Conservation (phyloP, 495 filamentous ascomycete species). For the Talaromyces proteolyticus region DNA sequence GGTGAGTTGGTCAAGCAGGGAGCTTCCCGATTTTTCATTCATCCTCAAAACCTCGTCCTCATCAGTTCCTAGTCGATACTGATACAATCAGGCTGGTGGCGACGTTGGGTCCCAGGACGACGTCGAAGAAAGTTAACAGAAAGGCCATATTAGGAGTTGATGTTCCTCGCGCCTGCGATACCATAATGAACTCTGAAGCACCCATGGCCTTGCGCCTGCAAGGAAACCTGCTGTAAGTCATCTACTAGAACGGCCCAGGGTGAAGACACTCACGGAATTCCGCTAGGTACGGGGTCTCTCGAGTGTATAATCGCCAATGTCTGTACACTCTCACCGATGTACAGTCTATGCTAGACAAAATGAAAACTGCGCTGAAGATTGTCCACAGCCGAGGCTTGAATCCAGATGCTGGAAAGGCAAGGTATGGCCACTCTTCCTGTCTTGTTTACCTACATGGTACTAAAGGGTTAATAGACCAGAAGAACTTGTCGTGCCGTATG, state of each 20-base stretch:
- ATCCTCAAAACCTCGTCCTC: neutral
- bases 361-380: slow-evolving; percentile 57
- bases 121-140: slow-evolving; percentile 68
- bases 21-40: neutral
- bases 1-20: slow-evolving; percentile 47
- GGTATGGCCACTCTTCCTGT: slow-evolving; percentile 38
- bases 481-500: slow-evolving; percentile 73
- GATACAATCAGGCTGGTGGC: slow-evolving; percentile 69
- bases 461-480: slow-evolving; percentile 51
- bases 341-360: slow-evolving; percentile 66
- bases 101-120: slow-evolving; percentile 72
- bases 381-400: slow-evolving; percentile 57
- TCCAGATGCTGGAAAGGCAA: slow-evolving; percentile 62
- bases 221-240: slow-evolving; percentile 69
- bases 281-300: slow-evolving; percentile 68
- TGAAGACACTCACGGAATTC: neutral
- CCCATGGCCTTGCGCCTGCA: slow-evolving; percentile 91
- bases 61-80: neutral
- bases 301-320: slow-evolving; percentile 83
- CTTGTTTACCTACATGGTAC: neutral
- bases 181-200: slow-evolving; percentile 75
- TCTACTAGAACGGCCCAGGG: neutral
- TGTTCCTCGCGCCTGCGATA: slow-evolving; percentile 77
- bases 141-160: slow-evolving; percentile 87
- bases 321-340: slow-evolving; percentile 78